These are phyloP conservation scores for Aotearoamyces nothofagi DNA, from an alignment of 2,329 filamentous ascomycete species.

Conservation along the genomic window DNA sequence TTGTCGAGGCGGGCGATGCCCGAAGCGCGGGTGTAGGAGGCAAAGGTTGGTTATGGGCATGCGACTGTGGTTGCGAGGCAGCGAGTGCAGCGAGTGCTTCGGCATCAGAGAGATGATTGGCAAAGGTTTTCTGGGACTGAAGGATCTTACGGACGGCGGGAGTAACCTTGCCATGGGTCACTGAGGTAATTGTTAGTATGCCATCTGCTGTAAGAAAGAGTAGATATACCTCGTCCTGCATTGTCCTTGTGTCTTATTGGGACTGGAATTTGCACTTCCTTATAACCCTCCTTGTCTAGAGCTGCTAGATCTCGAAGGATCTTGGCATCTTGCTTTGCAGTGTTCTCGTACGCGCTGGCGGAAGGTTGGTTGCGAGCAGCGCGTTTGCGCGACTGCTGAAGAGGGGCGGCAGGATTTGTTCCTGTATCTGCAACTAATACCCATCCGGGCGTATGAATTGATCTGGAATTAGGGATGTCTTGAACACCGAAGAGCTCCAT, in stretches of 20 bases:
- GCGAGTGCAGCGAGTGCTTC: conserved; percentile 39
- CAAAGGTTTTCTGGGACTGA: conserved; percentile 68
- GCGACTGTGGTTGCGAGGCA: conserved; percentile 23
- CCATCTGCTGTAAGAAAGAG: neutral
- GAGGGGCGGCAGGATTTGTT: conserved; percentile 37
- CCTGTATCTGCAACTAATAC: conserved; percentile 73
- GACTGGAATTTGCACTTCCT: conserved; percentile 57
- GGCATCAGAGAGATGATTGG: conserved; percentile 70
- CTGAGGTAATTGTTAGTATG: conserved; percentile 7
- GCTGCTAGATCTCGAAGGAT: conserved; percentile 69
- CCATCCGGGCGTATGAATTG: conserved; percentile 69
- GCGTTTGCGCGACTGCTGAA: conserved; percentile 52
- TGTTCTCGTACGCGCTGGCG: conserved; percentile 47
- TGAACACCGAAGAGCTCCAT: conserved; percentile 67
- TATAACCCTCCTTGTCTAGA: conserved; percentile 66
- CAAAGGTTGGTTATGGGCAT: conserved; percentile 8
- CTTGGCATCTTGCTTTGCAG: conserved; percentile 70
- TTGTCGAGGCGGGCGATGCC: conserved; percentile 11
- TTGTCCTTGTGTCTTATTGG: conserved; percentile 36
- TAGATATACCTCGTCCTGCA: conserved; percentile 22
- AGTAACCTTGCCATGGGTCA: conserved; percentile 17
- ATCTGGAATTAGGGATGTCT: conserved; percentile 58
- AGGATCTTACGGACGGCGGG: conserved; percentile 59
- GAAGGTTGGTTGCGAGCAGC: conserved; percentile 39
- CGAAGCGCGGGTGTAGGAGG: conserved; percentile 5